A percentile compares a stretch with the other conserved stretches of the same genome.
These are phyloP conservation scores for Rhynchosporium agropyri DNA, from an alignment of 2,329 filamentous ascomycete genomes.

Conservation along the genomic window DNA sequence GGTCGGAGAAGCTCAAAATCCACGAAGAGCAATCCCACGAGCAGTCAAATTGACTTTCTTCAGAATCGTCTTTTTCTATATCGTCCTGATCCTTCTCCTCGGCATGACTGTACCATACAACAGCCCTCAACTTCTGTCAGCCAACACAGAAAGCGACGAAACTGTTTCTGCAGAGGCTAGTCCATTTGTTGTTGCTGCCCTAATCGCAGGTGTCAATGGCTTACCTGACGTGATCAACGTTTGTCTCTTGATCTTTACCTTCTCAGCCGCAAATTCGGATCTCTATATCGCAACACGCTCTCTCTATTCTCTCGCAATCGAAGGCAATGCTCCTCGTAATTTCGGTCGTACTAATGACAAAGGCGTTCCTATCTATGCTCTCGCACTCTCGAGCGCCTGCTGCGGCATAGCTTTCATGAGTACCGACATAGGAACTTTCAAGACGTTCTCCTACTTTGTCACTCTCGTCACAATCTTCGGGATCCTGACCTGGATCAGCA, in stretches of 20 bases:
- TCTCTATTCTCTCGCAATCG: conserved; percentile 69
- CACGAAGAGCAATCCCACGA: conserved; percentile 67
- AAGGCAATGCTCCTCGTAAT: conserved; percentile 64
- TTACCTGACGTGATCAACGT: conserved; percentile 70
- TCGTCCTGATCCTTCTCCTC: conserved; percentile 61
- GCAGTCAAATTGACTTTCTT: conserved; percentile 63
- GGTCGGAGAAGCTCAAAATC: conserved; percentile 64
- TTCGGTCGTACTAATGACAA: conserved; percentile 61
- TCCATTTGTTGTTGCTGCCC: conserved; percentile 60
- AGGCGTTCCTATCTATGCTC: conserved; percentile 53
- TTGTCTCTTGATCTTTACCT: conserved; percentile 68
- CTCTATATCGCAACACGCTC: conserved; percentile 70
- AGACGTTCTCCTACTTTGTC: conserved; percentile 72
- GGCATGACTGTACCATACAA: conserved; percentile 67
- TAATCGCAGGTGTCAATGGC: conserved; percentile 62
- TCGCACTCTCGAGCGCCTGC: conserved; percentile 52
- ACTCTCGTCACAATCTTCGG: conserved; percentile 58
- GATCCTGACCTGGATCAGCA: conserved; percentile 42
- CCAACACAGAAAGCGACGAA: conserved; percentile 48
- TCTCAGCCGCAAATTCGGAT: conserved; percentile 61
- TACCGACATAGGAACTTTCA: conserved; percentile 57
- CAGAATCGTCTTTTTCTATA: conserved; percentile 66
- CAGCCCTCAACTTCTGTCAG: conserved; percentile 56
- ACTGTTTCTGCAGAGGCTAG: conserved; percentile 56
- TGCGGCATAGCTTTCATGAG: conserved; percentile 70